These are phyloP conservation scores for Artemisia annua DNA, from an alignment of 129 eudicot species.

Conservation along the genomic window DNA sequence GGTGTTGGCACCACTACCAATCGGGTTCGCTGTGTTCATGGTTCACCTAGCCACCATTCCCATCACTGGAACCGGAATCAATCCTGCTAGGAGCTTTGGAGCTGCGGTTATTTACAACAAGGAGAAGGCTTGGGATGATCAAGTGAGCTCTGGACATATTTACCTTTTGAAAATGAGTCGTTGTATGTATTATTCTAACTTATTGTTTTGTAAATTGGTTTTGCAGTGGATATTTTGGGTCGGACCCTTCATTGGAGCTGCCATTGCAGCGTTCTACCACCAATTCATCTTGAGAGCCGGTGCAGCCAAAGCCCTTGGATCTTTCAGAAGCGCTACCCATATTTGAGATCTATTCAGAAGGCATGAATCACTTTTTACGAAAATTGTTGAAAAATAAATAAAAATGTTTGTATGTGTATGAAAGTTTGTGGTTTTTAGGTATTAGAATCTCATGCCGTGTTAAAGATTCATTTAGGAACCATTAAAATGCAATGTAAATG, in stretches of 20 bases:
- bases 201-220: background rate
- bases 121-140: conserved; percentile 67
- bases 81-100: conserved; percentile 75
- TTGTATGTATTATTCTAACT: background rate
- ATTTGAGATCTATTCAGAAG: conserved; percentile 22
- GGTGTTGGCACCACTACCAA: conserved; percentile 82
- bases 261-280: conserved; percentile 85
- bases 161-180: background rate
- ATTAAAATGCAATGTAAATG: conserved; percentile 15
- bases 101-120: conserved; percentile 69
- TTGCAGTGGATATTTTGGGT: conserved; percentile 83
- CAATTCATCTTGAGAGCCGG: conserved; percentile 73
- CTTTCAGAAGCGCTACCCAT: conserved; percentile 60
- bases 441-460: background rate
- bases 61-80: conserved; percentile 73
- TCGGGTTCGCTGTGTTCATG: conserved; percentile 73
- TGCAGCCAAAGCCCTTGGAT: conserved; percentile 63
- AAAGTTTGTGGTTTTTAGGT: no score
- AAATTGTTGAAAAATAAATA: background rate
- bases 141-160: conserved; percentile 33
- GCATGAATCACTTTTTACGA: background rate
- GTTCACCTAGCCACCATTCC: conserved; percentile 72
- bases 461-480: background rate
- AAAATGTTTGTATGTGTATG: no score
- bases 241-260: conserved; percentile 79